Evolutionary conservation across 2,329 filamentous ascomycete species (phyloP).

Genomic region (Teratosphaeria gauchensis): DNA sequence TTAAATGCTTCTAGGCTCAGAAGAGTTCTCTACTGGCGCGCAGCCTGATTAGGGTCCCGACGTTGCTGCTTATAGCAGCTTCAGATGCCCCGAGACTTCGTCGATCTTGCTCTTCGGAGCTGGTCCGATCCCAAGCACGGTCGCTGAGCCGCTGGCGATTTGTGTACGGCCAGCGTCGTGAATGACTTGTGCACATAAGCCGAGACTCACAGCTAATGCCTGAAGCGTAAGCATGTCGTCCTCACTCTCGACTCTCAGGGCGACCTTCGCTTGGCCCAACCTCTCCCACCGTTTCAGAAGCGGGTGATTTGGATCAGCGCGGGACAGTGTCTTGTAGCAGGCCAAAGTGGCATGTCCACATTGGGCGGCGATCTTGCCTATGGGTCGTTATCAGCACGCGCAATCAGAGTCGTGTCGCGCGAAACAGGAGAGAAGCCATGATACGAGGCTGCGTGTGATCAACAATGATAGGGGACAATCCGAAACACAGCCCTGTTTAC

Average conservation of each 20-base stretch:
- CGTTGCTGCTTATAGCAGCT: slow-evolving; percentile 58
- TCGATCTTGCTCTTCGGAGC: slow-evolving; percentile 83
- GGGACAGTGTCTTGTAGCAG: slow-evolving; percentile 78
- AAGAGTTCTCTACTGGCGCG: not conserved
- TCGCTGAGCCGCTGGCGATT: slow-evolving; percentile 86
- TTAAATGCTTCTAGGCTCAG: not conserved
- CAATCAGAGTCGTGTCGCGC: not conserved
- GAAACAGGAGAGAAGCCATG: not conserved
- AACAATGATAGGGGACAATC: not conserved
- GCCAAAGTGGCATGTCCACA: slow-evolving; percentile 92
- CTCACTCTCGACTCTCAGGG: slow-evolving; percentile 77
- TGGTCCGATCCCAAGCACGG: slow-evolving; percentile 66
- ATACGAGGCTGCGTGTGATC: not conserved
- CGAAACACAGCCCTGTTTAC: not conserved
- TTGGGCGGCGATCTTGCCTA: slow-evolving; percentile 95
- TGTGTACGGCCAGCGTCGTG: slow-evolving; percentile 94
- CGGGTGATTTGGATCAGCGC: slow-evolving; percentile 44
- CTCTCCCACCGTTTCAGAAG: slow-evolving; percentile 79
- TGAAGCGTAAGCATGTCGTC: slow-evolving; percentile 68
- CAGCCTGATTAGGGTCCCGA: not conserved
- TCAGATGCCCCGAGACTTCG: slow-evolving; percentile 72
- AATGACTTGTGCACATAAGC: slow-evolving; percentile 80
- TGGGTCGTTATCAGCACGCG: slow-evolving; percentile 9
- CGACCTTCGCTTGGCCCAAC: slow-evolving; percentile 66
- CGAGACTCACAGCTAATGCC: slow-evolving; percentile 70